Evolutionary conservation across 2,329 filamentous ascomycete genomes (phyloP), one percentile per base, ranked within the genome.

Genomic region (Xylariaceae sp.): DNA sequence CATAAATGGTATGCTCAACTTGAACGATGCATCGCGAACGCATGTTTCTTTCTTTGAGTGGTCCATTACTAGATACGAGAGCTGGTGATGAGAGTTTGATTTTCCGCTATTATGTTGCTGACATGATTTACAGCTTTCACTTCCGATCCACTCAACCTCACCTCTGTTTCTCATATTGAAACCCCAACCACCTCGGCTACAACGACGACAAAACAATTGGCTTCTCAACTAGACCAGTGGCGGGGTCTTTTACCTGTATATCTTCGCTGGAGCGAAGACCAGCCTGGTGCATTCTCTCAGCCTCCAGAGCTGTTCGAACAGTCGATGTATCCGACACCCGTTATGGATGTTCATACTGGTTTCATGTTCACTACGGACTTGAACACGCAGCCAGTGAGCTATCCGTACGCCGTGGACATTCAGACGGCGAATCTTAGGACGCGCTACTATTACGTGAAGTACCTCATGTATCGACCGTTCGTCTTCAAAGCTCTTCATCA

Each of bases 401-500:
- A 78, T 53, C 66, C 66, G 12, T 78, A 72, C 52, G 70, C 69
- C 13, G 66, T 76, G 43, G 77, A 80, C 51, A 64, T 81, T 26
- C 74, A 80, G 43, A 69, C 74, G 7, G 78, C 78, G 2, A 60
- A 78, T 9, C 64, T 82, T 8, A 71, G 78, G 34, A 78, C 76
- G 4, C 67, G 74, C 36, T 81, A 78, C 56, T 79, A 78, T 56
- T 78, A 79, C 50, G 70, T 72, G 17, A 77, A 76, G 42, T 77
- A 75, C 52, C 67, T 80, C 43, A 68, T 80, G 43, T 70, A 79
- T 55, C 68, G 75, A 9, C 77, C 78, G 1, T 81, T 74, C 42
- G 53, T 81, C 4, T 81, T 75, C 63, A 81, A 80, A 52, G 77
- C 73, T 1, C 63, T 81, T 3, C 77, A 82, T 54, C 70, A 73